Percentiles rank a stretch among this genome's conserved stretches.
phyloP scores from a whole-genome alignment of 2,329 filamentous ascomycete genomes.

The Fusarium sp. region DNA sequence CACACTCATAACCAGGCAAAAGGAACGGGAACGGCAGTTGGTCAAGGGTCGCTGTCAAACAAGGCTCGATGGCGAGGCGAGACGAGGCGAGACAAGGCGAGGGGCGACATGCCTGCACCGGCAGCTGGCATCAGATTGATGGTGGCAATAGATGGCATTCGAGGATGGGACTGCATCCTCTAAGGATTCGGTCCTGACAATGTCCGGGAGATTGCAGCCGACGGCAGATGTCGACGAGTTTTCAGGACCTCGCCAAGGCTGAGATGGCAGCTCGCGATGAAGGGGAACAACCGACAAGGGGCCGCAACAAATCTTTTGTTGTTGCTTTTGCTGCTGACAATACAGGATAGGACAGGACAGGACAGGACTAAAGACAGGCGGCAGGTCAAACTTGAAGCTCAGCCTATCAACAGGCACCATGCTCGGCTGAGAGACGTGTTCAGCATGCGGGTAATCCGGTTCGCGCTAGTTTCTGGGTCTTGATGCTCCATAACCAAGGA shows the following conservation, averaged over 20 bases:
- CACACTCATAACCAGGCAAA: neutral
- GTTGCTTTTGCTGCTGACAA: conserved; percentile 24
- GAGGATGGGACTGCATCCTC: neutral
- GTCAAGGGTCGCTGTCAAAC: neutral
- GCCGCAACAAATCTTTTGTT: neutral
- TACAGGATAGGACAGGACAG: neutral
- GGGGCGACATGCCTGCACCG: neutral
- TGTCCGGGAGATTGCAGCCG: neutral
- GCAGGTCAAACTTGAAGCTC: conserved; percentile 4
- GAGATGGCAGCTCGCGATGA: neutral
- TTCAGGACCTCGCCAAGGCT: neutral
- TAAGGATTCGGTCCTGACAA: neutral
- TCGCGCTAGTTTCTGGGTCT: conserved; percentile 23
- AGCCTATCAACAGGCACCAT: conserved; percentile 22
- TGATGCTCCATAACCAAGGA: neutral
- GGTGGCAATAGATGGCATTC: neutral
- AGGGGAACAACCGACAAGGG: neutral
- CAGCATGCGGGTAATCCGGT: conserved; percentile 36
- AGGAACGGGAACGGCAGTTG: conserved; percentile 4
- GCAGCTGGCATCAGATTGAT: neutral
- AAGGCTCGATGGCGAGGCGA: neutral
- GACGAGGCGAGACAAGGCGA: neutral
- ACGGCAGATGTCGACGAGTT: neutral
- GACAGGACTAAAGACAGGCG: neutral
- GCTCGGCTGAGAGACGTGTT: conserved; percentile 15